These are phyloP conservation scores for Blastobotrys americana DNA, from an alignment of 805 yeast species.

Conservation along the genomic window DNA sequence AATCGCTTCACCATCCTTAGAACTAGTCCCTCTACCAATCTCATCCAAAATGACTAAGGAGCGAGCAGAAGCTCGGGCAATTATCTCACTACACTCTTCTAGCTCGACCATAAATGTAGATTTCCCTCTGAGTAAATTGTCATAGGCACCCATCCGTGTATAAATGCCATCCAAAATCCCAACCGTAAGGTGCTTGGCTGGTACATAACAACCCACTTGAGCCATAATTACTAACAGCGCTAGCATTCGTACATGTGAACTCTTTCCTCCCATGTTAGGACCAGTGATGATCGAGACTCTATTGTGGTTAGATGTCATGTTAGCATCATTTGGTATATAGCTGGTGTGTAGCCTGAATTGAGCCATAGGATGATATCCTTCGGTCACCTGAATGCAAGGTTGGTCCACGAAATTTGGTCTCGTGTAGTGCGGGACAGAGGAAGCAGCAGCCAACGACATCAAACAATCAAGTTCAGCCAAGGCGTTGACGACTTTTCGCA, in stretches of 20 bases:
- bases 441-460: slow-evolving; percentile 55
- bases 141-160: slow-evolving; percentile 51
- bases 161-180: slow-evolving; percentile 59
- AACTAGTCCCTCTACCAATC: slow-evolving; percentile 68
- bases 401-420: slow-evolving; percentile 44
- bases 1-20: slow-evolving; percentile 73
- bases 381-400: slow-evolving; percentile 43
- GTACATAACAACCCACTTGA: slow-evolving; percentile 71
- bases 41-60: slow-evolving; percentile 67
- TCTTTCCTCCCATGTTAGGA: slow-evolving; percentile 86
- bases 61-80: slow-evolving; percentile 41
- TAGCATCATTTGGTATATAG: slow-evolving; percentile 63
- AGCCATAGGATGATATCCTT: slow-evolving; percentile 63
- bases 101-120: slow-evolving; percentile 81
- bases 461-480: slow-evolving; percentile 60
- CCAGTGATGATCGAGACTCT: slow-evolving; percentile 68
- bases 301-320: slow-evolving; percentile 40
- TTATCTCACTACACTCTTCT: slow-evolving; percentile 54
- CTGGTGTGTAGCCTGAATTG: slow-evolving; percentile 38
- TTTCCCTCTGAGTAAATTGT: slow-evolving; percentile 63
- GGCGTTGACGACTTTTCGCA: slow-evolving; percentile 39
- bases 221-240: slow-evolving; percentile 66
- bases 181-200: slow-evolving; percentile 52
- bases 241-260: slow-evolving; percentile 65
- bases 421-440: slow-evolving; percentile 40